A percentile compares a stretch with the other conserved stretches of the same genome.
Conservation (phyloP, 345 rosid species). For the Litchi chinensis region DNA sequence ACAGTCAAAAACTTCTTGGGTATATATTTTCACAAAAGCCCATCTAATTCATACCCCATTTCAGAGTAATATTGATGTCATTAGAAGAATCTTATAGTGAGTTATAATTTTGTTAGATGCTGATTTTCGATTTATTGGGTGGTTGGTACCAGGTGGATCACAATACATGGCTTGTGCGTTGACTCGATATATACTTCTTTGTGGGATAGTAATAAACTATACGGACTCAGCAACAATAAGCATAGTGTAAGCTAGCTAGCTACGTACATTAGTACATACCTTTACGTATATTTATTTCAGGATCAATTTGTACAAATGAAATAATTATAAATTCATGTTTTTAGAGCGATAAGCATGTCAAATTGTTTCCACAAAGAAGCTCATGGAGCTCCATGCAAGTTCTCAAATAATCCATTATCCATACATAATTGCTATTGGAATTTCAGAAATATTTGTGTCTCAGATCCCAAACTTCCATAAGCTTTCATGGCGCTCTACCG, state of each 20-base stretch:
- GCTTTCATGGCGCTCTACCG: conserved; percentile 55
- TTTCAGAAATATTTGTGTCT: conserved; percentile 42
- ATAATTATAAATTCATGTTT: not conserved
- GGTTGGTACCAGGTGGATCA: conserved; percentile 3
- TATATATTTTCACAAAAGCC: not conserved
- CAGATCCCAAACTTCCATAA: conserved; percentile 54
- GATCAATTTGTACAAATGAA: not conserved
- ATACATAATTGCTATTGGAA: conserved; percentile 62
- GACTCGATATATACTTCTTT: conserved; percentile 14
- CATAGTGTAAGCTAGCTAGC: conserved; percentile 25
- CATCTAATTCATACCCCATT: no score
- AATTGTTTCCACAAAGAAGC: conserved; percentile 63
- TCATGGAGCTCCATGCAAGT: conserved; percentile 46
- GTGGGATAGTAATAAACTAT: conserved; percentile 10
- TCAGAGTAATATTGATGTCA: no score
- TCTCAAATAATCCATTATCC: conserved; percentile 50
- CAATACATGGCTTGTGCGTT: conserved; percentile 13
- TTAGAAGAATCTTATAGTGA: no score
- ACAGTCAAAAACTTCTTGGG: conserved; percentile 20
- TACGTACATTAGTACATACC: not conserved
- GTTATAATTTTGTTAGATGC: no score
- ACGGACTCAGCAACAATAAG: conserved; percentile 24
- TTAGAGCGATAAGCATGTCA: conserved; percentile 54
- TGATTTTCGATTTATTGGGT: not conserved
- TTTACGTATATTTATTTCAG: not conserved